Conservation (phyloP, 805 yeast genomes). For the Vanderwaltozyma verrucispora region DNA sequence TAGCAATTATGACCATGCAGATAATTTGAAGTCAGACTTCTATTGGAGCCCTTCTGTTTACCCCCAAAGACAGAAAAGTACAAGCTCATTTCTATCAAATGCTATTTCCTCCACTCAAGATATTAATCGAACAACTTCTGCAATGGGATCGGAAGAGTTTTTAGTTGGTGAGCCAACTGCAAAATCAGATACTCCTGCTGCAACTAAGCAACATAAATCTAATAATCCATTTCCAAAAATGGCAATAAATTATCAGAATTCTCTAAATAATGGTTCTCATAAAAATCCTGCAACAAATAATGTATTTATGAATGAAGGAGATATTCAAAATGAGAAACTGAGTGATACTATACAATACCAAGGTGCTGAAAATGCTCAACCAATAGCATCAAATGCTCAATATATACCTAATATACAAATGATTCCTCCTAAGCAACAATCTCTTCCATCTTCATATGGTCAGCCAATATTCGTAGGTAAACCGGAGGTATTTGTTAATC, state of each 20-base stretch:
- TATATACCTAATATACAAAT: not conserved
- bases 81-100: conserved; percentile 15
- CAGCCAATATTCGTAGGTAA: not conserved
- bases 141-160: conserved; percentile 2
- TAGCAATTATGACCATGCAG: not conserved
- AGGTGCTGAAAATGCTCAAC: not conserved
- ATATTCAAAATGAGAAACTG: not conserved
- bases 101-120: conserved; percentile 10
- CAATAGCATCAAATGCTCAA: not conserved
- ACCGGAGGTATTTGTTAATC: not conserved
- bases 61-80: conserved; percentile 14
- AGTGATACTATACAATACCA: not conserved
- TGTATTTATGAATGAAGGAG: not conserved
- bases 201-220: conserved; percentile 23
- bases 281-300: not conserved
- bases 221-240: conserved; percentile 30
- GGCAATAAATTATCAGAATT: not conserved
- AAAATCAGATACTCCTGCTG: conserved; percentile 1
- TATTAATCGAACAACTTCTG: conserved; percentile 2
- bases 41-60: not conserved
- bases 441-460: not conserved
- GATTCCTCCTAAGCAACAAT: not conserved
- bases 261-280: not conserved
- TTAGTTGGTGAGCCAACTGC: conserved; percentile 1
- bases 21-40: not conserved